phyloP scores from a whole-genome alignment of 1,139 yeast species.

The Suhomyces bolitotheri region DNA sequence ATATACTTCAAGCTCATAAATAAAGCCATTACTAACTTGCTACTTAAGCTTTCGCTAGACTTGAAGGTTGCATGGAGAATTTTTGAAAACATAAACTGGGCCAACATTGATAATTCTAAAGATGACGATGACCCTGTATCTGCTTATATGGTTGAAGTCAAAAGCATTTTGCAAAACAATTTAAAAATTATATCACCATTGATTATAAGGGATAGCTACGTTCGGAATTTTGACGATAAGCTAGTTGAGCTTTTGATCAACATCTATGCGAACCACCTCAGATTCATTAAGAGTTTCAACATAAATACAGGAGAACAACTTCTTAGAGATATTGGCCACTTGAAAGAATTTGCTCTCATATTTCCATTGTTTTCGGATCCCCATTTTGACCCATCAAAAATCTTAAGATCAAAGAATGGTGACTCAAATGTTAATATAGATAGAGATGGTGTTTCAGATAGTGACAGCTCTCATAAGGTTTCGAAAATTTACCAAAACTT shows the following conservation, averaged over 20 bases:
- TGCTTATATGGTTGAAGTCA: constrained; percentile 62
- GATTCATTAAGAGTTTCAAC: constrained; percentile 62
- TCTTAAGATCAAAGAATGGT: not conserved
- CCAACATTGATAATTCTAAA: constrained; percentile 43
- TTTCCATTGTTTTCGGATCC: constrained; percentile 52
- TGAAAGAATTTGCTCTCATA: constrained; percentile 56
- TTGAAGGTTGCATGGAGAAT: constrained; percentile 80
- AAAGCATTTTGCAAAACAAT: constrained; percentile 46
- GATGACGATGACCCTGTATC: constrained; percentile 63
- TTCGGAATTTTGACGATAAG: constrained; percentile 73
- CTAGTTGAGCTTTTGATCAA: constrained; percentile 64
- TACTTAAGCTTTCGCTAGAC: constrained; percentile 61
- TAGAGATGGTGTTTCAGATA: not conserved
- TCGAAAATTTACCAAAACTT: constrained; percentile 48
- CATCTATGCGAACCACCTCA: constrained; percentile 59
- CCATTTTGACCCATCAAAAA: constrained; percentile 21
- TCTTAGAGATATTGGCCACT: constrained; percentile 63
- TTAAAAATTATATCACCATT: constrained; percentile 54
- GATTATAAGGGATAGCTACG: constrained; percentile 69
- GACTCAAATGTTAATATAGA: not conserved
- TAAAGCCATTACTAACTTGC: constrained; percentile 55
- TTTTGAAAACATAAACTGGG: constrained; percentile 80
- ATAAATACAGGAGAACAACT: constrained; percentile 81
- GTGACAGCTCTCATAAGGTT: constrained; percentile 11
- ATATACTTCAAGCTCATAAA: constrained; percentile 60